A percentile compares a stretch with the other conserved stretches of the same genome.
Evolutionary conservation across 805 yeast species (phyloP).

Genomic region (Wickerhamomyces hampshirensis): DNA sequence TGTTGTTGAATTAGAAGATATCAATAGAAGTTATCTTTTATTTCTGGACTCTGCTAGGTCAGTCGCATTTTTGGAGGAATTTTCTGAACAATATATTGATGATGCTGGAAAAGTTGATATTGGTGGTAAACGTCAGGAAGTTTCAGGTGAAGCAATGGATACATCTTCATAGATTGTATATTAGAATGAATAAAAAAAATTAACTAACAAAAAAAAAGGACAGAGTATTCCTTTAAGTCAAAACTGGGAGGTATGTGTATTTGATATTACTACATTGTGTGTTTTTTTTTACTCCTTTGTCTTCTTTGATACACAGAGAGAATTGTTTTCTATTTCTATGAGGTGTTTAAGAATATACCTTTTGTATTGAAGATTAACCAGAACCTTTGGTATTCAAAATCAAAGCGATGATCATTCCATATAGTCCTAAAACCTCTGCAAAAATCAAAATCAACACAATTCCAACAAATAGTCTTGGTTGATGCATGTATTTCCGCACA

Average conservation of each 20-base stretch:
- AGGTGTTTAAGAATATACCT: too few relatives aligned
- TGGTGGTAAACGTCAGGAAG: constrained; percentile 29
- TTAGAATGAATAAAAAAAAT: too few relatives aligned
- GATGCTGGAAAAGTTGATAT: constrained; percentile 71
- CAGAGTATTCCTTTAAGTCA: neutral
- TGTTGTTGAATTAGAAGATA: constrained; percentile 70
- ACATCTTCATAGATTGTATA: constrained; percentile 23
- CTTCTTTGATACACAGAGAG: neutral
- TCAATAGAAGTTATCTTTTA: constrained; percentile 80
- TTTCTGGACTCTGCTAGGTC: constrained; percentile 89
- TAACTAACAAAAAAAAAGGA: neutral
- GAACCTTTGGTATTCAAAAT: constrained; percentile 88
- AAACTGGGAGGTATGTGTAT: too few relatives aligned
- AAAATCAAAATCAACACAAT: constrained; percentile 85
- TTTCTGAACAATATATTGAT: constrained; percentile 64
- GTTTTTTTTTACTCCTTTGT: constrained; percentile 1
- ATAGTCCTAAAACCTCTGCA: constrained; percentile 84
- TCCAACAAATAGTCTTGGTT: constrained; percentile 84
- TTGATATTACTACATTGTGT: too few relatives aligned
- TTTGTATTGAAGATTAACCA: constrained; percentile 37
- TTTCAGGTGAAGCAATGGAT: constrained; percentile 41
- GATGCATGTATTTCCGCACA: constrained; percentile 82
- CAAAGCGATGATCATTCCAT: constrained; percentile 94
- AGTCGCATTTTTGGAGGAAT: constrained; percentile 76
- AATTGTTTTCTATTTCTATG: too few relatives aligned